These are phyloP conservation scores for Manihot esculenta DNA, from an alignment of 441 rosid genomes.

Conservation along the genomic window DNA sequence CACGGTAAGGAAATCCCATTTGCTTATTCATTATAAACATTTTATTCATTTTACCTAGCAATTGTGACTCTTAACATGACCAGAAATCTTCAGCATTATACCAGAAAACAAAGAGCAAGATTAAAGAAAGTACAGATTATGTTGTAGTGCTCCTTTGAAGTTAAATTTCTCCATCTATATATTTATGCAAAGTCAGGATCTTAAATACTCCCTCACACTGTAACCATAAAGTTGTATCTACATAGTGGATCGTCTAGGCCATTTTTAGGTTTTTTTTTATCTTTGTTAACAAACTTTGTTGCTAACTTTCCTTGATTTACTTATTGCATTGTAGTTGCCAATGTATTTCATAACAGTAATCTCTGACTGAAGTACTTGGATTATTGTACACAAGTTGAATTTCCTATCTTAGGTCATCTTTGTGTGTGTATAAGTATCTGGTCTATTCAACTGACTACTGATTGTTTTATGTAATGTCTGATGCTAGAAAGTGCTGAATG, in stretches of 20 bases:
- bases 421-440: not conserved
- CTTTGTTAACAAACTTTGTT: not conserved
- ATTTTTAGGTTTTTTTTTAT: too few relatives aligned
- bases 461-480: conserved; percentile 20
- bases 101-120: not conserved
- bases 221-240: not conserved
- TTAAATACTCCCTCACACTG: not conserved
- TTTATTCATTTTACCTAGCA: conserved; percentile 10
- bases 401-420: not conserved
- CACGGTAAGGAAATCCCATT: conserved; percentile 49
- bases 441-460: conserved; percentile 19
- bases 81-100: conserved; percentile 1
- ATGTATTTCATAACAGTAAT: not conserved
- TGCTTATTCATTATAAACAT: conserved; percentile 3
- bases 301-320: not conserved
- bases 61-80: not conserved
- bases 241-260: not conserved
- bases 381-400: conserved; percentile 5
- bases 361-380: not conserved
- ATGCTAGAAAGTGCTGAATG: conserved; percentile 65
- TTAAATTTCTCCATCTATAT: conserved; percentile 1
- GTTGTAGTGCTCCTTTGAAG: not conserved
- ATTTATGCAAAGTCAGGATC: not conserved
- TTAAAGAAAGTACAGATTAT: not conserved
- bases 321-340: conserved; percentile 7